A percentile compares a stretch with the other conserved stretches of the same genome.
Evolutionary conservation across 179 eudicot genomes (phyloP).

Genomic region (Sideroxylon spinosum): DNA sequence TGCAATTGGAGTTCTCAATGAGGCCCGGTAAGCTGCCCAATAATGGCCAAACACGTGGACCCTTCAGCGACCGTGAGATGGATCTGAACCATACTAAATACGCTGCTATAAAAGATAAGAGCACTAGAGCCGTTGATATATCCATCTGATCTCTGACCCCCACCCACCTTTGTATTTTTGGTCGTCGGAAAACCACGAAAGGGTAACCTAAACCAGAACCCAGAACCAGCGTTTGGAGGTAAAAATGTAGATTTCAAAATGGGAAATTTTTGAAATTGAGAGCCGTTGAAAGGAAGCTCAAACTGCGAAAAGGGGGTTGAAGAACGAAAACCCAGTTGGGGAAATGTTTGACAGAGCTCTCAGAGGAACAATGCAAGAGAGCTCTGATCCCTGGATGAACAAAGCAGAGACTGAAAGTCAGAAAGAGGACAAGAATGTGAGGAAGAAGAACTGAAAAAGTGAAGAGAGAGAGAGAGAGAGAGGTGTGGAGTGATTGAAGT

Average conservation of each 20-base stretch:
- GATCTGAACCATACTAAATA: constrained; percentile 55
- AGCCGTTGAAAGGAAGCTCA: neutral
- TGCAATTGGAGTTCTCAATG: constrained; percentile 42
- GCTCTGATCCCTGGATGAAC: neutral
- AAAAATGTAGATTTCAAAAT: neutral
- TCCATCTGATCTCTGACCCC: constrained; percentile 30
- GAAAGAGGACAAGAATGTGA: neutral
- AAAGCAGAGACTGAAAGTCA: too few species aligned
- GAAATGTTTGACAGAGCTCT: neutral
- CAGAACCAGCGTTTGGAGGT: neutral
- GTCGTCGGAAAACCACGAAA: neutral
- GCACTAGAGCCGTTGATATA: constrained; percentile 25
- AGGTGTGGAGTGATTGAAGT: neutral
- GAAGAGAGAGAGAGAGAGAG: neutral
- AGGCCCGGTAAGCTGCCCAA: constrained; percentile 59
- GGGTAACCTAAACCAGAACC: neutral
- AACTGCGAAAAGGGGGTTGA: neutral
- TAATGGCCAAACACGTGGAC: constrained; percentile 50
- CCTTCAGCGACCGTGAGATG: constrained; percentile 27
- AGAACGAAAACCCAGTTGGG: neutral
- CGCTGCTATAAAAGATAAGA: constrained; percentile 25
- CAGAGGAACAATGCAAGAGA: neutral
- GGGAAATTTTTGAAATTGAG: neutral
- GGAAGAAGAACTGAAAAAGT: neutral
- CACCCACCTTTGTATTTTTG: neutral